Evolutionary conservation across 2,329 filamentous ascomycete genomes (phyloP).

Genomic region (Fusarium liriodendri): DNA sequence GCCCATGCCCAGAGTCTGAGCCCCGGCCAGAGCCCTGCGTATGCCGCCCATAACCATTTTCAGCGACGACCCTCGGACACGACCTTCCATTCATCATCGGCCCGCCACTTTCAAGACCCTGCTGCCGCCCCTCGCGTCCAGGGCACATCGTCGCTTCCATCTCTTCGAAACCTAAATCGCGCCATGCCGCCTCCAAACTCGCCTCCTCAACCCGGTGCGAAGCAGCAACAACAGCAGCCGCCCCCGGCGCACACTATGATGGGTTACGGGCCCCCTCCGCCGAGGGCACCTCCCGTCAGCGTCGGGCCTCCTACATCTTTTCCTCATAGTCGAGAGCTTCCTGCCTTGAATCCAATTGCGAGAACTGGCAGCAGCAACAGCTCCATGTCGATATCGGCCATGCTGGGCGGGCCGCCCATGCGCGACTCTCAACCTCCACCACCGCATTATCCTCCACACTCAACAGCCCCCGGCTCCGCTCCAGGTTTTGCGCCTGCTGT

Average conservation of each 20-base stretch:
- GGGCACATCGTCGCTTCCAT: slow-evolving; percentile 58
- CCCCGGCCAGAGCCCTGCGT: slow-evolving; percentile 43
- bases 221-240: slow-evolving; percentile 41
- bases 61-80: slow-evolving; percentile 57
- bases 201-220: slow-evolving; percentile 53
- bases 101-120: slow-evolving; percentile 47
- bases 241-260: slow-evolving; percentile 49
- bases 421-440: slow-evolving; percentile 57
- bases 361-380: slow-evolving; percentile 60
- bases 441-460: slow-evolving; percentile 57
- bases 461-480: slow-evolving; percentile 54
- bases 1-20: slow-evolving; percentile 32
- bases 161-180: slow-evolving; percentile 51
- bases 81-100: slow-evolving; percentile 52
- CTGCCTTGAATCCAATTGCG: slow-evolving; percentile 62
- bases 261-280: slow-evolving; percentile 59
- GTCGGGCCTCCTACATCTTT: slow-evolving; percentile 59
- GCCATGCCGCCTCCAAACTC: slow-evolving; percentile 60
- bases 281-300: slow-evolving; percentile 56
- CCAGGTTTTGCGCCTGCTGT: slow-evolving; percentile 60
- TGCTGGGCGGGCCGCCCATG: slow-evolving; percentile 65
- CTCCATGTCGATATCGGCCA: slow-evolving; percentile 72
- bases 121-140: slow-evolving; percentile 56
- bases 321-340: slow-evolving; percentile 62
- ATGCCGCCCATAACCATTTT: slow-evolving; percentile 44